These are phyloP conservation scores for Pichia insulana DNA, from an alignment of 805 yeast genomes.

Conservation along the genomic window DNA sequence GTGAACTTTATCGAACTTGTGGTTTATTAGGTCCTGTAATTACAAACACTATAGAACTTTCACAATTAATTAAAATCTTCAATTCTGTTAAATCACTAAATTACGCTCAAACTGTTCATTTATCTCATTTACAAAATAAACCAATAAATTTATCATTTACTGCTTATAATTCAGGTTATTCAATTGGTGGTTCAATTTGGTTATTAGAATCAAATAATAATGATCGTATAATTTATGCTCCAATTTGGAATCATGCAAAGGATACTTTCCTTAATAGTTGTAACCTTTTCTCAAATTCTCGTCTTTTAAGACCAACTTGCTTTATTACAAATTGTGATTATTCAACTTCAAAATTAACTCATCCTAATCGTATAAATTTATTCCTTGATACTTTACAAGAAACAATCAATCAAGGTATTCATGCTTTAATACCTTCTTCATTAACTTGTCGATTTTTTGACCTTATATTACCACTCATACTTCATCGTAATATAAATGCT, in stretches of 20 bases:
- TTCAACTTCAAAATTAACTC: constrained; percentile 51
- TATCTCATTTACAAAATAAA: constrained; percentile 32
- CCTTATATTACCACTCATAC: constrained; percentile 57
- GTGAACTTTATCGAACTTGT: constrained; percentile 66
- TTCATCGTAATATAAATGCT: background rate
- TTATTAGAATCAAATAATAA: constrained; percentile 51
- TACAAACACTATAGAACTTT: constrained; percentile 49
- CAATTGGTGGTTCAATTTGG: constrained; percentile 94
- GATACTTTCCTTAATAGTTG: constrained; percentile 79
- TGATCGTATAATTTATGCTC: constrained; percentile 81
- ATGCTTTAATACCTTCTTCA: constrained; percentile 76
- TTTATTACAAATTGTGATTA: constrained; percentile 64
- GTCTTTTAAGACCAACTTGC: constrained; percentile 70
- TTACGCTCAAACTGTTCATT: constrained; percentile 63
- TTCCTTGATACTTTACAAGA: constrained; percentile 56
- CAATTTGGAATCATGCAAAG: constrained; percentile 90
- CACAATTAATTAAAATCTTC: constrained; percentile 73
- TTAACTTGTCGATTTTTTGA: constrained; percentile 78
- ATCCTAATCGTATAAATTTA: constrained; percentile 53
- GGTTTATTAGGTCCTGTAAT: constrained; percentile 71
- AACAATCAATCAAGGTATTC: constrained; percentile 65
- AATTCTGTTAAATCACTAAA: constrained; percentile 64
- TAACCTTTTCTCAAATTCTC: constrained; percentile 39
- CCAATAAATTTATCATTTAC: constrained; percentile 58
- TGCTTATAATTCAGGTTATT: constrained; percentile 86